Percentiles rank a stretch among this genome's conserved stretches.
Conservation (phyloP, 2,329 filamentous ascomycete species). For the Ceratocystis destructans region DNA sequence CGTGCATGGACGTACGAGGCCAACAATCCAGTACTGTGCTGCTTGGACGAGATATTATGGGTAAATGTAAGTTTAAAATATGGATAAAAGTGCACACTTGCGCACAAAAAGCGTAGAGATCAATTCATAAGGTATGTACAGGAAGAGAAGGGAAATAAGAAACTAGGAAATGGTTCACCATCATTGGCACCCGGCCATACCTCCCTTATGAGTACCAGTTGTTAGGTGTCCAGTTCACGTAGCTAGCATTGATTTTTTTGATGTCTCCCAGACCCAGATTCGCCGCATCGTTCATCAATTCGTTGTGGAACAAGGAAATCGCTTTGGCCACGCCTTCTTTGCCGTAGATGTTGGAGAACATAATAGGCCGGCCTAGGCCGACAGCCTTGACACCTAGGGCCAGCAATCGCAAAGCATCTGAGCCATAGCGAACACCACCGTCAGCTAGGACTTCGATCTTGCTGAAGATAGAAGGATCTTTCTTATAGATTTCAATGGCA, state of each 20-base stretch:
- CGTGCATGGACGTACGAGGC: background rate
- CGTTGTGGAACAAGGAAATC: slow-evolving; percentile 35
- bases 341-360: slow-evolving; percentile 35
- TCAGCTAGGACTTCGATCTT: slow-evolving; percentile 26
- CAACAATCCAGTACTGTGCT: background rate
- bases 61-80: background rate
- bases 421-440: slow-evolving; percentile 32
- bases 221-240: slow-evolving; percentile 25
- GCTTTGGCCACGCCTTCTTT: slow-evolving; percentile 34
- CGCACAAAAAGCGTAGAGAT: background rate
- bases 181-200: background rate
- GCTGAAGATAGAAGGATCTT: slow-evolving; percentile 23
- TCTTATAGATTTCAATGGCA: slow-evolving; percentile 23
- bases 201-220: slow-evolving; percentile 21
- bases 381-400: slow-evolving; percentile 33
- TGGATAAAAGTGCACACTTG: background rate
- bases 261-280: slow-evolving; percentile 32
- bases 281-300: slow-evolving; percentile 33
- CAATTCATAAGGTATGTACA: background rate
- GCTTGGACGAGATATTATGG: background rate
- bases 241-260: slow-evolving; percentile 25
- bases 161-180: background rate
- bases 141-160: background rate
- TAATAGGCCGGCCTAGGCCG: slow-evolving; percentile 33
- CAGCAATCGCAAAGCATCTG: slow-evolving; percentile 32